phyloP scores from a whole-genome alignment of 2,329 filamentous ascomycete genomes.

The Calonectria pteridis region DNA sequence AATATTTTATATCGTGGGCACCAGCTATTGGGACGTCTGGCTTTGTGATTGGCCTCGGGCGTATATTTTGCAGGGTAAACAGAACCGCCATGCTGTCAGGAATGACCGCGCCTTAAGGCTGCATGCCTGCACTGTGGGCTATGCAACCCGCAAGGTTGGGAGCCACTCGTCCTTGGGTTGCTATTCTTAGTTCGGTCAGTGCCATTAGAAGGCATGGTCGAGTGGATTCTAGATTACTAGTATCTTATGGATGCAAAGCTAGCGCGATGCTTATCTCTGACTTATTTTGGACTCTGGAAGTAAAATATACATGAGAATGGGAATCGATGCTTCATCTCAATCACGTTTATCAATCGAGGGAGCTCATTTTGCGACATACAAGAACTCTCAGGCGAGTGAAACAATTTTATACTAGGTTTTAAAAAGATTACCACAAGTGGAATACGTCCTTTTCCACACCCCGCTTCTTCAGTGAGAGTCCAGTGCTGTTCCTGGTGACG shows the following conservation, averaged over 20 bases:
- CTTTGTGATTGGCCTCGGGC: background rate
- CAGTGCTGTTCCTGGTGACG: slow-evolving; percentile 34
- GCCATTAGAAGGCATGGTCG: too few species aligned
- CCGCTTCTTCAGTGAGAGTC: slow-evolving; percentile 20
- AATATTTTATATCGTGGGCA: background rate
- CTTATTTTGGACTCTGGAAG: background rate
- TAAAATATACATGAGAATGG: background rate
- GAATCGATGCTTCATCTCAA: background rate
- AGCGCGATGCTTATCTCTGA: background rate
- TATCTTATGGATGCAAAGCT: background rate
- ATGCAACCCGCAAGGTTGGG: background rate
- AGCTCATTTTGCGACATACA: background rate
- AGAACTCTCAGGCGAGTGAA: background rate
- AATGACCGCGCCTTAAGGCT: background rate
- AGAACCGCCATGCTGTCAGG: background rate
- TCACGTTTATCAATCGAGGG: background rate
- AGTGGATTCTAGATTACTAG: background rate
- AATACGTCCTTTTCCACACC: slow-evolving; percentile 24
- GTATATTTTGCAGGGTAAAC: background rate
- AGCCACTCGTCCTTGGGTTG: background rate
- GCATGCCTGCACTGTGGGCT: background rate
- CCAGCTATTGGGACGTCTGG: background rate
- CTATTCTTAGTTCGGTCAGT: too few species aligned
- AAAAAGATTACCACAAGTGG: slow-evolving; percentile 29
- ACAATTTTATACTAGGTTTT: background rate